Conservation (phyloP, 352 stramenopile species). For the Globisporangium megalacanthum region DNA sequence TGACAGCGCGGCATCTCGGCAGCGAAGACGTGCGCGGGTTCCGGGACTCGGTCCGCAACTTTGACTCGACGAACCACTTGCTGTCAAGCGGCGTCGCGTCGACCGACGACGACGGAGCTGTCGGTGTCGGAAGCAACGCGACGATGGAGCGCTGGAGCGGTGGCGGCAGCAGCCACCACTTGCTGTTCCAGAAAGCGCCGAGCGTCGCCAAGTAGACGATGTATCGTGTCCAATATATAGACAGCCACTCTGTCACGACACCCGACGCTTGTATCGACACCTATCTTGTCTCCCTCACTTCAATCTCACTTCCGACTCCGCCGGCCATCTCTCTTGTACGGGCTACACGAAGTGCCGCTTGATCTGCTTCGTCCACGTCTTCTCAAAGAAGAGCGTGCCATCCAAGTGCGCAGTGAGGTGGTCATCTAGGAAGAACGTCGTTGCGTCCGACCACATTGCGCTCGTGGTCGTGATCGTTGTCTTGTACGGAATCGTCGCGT, state of each 20-base stretch:
- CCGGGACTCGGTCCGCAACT: conserved; percentile 13
- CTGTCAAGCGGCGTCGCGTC: not conserved
- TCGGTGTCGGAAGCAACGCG: not conserved
- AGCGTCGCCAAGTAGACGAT: not conserved
- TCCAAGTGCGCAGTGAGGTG: conserved; percentile 29
- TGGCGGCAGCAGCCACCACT: not conserved
- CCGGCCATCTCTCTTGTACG: no score
- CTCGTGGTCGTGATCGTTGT: conserved; percentile 35
- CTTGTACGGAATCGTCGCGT: conserved; percentile 27
- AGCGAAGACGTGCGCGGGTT: not conserved
- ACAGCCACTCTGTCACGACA: no score
- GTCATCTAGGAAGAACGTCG: conserved; percentile 30
- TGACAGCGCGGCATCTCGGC: conserved; percentile 1
- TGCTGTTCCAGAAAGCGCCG: not conserved
- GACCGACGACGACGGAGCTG: not conserved
- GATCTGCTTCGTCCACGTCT: conserved; percentile 32
- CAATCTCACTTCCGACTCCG: no score
- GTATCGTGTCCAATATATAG: no score
- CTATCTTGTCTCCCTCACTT: no score
- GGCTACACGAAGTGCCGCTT: conserved; percentile 25
- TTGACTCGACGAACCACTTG: conserved; percentile 7
- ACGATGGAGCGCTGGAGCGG: not conserved
- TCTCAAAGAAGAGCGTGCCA: conserved; percentile 31
- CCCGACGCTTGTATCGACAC: no score
- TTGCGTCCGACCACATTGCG: conserved; percentile 33